Conservation (phyloP, 495 filamentous ascomycete genomes). For the Lepraria neglecta region DNA sequence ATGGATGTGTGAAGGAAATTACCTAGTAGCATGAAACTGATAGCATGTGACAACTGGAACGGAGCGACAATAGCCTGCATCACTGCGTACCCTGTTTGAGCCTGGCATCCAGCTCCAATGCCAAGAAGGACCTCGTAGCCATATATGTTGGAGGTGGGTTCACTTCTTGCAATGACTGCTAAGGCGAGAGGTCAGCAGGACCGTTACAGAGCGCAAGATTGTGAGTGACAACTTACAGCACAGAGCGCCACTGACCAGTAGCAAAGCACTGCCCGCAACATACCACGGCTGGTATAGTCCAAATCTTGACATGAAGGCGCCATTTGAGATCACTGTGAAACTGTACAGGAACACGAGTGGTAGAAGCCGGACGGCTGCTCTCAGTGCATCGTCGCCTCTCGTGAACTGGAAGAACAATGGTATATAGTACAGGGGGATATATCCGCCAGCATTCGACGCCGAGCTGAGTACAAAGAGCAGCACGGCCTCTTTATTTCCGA, state of each 20-base stretch:
- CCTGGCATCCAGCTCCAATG: conserved; percentile 44
- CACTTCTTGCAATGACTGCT: no score
- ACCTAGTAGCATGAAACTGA: neutral
- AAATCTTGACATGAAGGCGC: conserved; percentile 43
- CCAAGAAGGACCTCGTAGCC: conserved; percentile 48
- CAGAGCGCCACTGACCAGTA: conserved; percentile 39
- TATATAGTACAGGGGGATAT: conserved; percentile 27
- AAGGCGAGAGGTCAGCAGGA: conserved; percentile 33
- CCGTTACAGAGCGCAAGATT: no score
- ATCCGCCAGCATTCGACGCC: conserved; percentile 17
- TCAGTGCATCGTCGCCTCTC: conserved; percentile 42
- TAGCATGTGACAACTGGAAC: neutral
- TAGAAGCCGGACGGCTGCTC: conserved; percentile 48
- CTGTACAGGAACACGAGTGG: conserved; percentile 51
- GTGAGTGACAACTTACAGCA: conserved; percentile 39
- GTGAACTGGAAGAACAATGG: conserved; percentile 53
- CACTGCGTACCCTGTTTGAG: conserved; percentile 47
- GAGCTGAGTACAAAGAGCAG: conserved; percentile 41
- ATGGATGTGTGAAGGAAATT: no score
- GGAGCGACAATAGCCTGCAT: conserved; percentile 40
- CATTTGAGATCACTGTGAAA: conserved; percentile 41
- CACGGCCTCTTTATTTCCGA: conserved; percentile 34
- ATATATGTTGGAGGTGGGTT: no score
- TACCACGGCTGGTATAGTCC: conserved; percentile 57
- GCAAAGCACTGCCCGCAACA: conserved; percentile 17